Conservation (phyloP, 257 asterid species). For the Capsicum rhomboideum region DNA sequence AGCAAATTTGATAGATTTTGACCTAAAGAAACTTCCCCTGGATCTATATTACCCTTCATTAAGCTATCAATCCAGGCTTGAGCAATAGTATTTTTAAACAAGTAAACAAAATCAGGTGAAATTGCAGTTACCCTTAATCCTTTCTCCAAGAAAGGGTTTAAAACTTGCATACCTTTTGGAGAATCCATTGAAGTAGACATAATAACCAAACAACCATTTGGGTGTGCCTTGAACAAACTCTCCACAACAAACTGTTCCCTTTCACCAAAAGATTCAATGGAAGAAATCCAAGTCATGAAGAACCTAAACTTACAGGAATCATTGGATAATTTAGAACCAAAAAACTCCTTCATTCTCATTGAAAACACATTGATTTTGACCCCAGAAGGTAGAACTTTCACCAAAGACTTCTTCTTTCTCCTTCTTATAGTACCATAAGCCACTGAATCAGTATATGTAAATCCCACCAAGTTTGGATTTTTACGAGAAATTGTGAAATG, state of each 20-base stretch:
- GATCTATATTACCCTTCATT: conserved; percentile 46
- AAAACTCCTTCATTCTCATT: conserved; percentile 50
- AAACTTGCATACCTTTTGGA: conserved; percentile 34
- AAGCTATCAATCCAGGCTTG: conserved; percentile 53
- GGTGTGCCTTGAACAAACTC: conserved; percentile 61
- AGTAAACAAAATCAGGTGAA: conserved; percentile 54
- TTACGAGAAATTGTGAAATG: conserved; percentile 34
- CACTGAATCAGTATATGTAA: conserved; percentile 15
- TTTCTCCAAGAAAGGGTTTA: conserved; percentile 44
- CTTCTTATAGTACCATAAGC: conserved; percentile 19
- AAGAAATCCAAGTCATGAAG: conserved; percentile 90
- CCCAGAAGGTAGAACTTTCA: conserved; percentile 20
- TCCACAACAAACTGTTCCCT: conserved; percentile 50
- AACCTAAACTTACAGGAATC: conserved; percentile 44
- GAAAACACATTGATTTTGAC: conserved; percentile 28
- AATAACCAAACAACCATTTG: conserved; percentile 61
- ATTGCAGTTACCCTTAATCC: conserved; percentile 57
- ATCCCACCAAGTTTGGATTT: conserved; percentile 32
- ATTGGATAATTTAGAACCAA: conserved; percentile 21
- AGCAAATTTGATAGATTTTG: conserved; percentile 81
- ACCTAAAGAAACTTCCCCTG: conserved; percentile 78
- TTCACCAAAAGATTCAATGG: conserved; percentile 44
- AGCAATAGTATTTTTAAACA: conserved; percentile 68
- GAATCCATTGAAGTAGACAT: conserved; percentile 75
- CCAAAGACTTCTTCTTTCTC: conserved; percentile 17